Base-by-base conservation (phyloP, 805 yeast species). In the Priceomyces fermenticarens region DNA sequence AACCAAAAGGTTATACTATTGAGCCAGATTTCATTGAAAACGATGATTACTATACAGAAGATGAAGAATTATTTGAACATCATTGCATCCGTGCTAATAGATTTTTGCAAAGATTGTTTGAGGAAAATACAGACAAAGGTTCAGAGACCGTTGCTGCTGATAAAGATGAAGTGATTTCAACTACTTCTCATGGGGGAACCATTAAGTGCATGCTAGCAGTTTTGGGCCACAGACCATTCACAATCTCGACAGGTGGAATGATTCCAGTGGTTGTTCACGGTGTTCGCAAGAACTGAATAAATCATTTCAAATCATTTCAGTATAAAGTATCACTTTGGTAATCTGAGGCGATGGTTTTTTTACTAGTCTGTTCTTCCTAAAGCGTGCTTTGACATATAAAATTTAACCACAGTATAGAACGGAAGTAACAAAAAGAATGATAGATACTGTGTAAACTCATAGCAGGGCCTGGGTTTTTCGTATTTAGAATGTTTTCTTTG, bases 231-330 rank as follows among this genome's bases (percentile, higher is more conserved):
- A 67, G 85, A 42, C 63, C 68, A n/a, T 75, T 80, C 51, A 69
- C 79, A 16, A 72, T 81, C 34, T 73, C 80, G 26, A 80, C 86
- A 1, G 85, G 86, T 6, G 83, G 83, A n/a, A 73, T 80, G 70
- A 76, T 81, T 10, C 81, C 82, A 3, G 65, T 77, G 25, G 77
- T 80, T 3, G 71, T 81, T 4, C 36, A 15, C 10, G 36, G 36
- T 4, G 36, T 34, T 14, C 36, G 36, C 12, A n/a, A n/a, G n/a
- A n/a, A n/a, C n/a, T n/a, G n/a, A n/a, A n/a, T n/a, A n/a, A n/a
- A n/a, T n/a, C n/a, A n/a, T n/a, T n/a, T n/a, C n/a, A n/a, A n/a
- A n/a, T n/a, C n/a, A n/a, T n/a, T n/a, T n/a, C n/a, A n/a, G n/a
- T n/a, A n/a, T n/a, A n/a, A n/a, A n/a, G n/a, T n/a, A n/a, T n/a